Evolutionary conservation across 2,329 filamentous ascomycete genomes (phyloP), one percentile per base, ranked within the genome.

Genomic region (Botryotinia convoluta): DNA sequence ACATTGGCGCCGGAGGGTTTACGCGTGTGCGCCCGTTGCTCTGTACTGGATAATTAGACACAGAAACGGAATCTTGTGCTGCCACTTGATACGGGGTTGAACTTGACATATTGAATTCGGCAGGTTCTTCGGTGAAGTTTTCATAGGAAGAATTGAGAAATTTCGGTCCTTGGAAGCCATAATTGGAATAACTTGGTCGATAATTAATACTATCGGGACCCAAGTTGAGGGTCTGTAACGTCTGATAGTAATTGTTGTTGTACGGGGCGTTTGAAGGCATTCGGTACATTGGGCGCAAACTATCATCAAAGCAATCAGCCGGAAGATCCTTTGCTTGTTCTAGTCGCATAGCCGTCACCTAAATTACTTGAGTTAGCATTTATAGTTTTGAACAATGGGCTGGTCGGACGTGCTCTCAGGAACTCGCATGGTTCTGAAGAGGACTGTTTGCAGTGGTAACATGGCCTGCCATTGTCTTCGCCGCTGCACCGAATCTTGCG

Each of bases 401-500:
- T 26, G 54, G 48, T 61, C 18, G 59, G 37, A 74, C 83, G 80
- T 86, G 97, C 95, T 82, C 95, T 88, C 76, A 97, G 85, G 80
- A 97, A 98, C 73, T 91, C 88, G 81, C 95, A 98, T 9, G 87
- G 84, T 35, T 91, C 88, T 39, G 87, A 84, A 20, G 92, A 92
- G 70, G 95, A 91, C 75, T 86, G 89, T 79, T 90, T 92, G 85
- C 95, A 98, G 82, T 95, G 97, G 18, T 87, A 85, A 82, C 95
- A 98, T n/a, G 77, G 77, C 8, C 91, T 90, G n/a, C 92, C 92
- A 79, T 91, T 89, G 45, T 92, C 92, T 48, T 97, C 94, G 61
- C 95, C 95, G 79, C 93, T 97, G 84, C 95, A 98, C 78, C 93
- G 92, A 79, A 98, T 98, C 86, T 98, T 98, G 74, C 95, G 89